Evolutionary conservation across 805 yeast species (phyloP), one percentile per base, ranked within the genome.

Genomic region (Kluyveromyces lactis): DNA sequence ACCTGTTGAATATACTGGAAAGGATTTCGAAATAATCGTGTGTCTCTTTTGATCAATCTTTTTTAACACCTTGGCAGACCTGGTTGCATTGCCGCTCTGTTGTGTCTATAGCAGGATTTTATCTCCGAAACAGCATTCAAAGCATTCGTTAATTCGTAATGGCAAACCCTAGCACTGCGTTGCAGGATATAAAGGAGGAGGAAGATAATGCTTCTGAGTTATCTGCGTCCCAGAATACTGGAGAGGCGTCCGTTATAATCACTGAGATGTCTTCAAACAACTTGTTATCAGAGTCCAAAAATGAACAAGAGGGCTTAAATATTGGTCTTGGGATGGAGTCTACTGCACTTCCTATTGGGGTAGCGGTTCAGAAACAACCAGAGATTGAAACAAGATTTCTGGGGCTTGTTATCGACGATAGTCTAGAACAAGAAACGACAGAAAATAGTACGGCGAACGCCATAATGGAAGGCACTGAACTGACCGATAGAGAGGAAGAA

Each of bases 111-210:
- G 8, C 24, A 21, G 9, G 6, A 21, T 21, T 21, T 21, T 9
- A 21, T 21, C 24, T 6, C 8, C 9, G 24, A 9, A 21, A 21
- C 24, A 9, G 9, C 24, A 21, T 21, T 21, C 6, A 9, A 9
- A 21, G 9, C 24, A 21, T 6, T 9, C 6, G 24, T 21, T 6
- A n/a, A n/a, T n/a, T 21, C 9, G 24, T 21, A n/a, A 23, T 34
- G 19, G 21, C 37, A 3, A 34, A 24, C 21, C 18, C 21, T 17
- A 34, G 27, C 21, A 43, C 43, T 26, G 48, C 44, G 31, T 36
- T 55, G 32, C 54, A 51, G 18, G 57, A 52, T 34, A 54, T 52
- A 4, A 51, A 53, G 42, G 60, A 55, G 42, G 58, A 53, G 31
- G 56, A 51, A 10, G 53, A 48, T 36, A 30, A 43, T 15, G 49